Conservation (phyloP, 192 early-diverging fungal species). For the Funneliformis geosporum region DNA sequence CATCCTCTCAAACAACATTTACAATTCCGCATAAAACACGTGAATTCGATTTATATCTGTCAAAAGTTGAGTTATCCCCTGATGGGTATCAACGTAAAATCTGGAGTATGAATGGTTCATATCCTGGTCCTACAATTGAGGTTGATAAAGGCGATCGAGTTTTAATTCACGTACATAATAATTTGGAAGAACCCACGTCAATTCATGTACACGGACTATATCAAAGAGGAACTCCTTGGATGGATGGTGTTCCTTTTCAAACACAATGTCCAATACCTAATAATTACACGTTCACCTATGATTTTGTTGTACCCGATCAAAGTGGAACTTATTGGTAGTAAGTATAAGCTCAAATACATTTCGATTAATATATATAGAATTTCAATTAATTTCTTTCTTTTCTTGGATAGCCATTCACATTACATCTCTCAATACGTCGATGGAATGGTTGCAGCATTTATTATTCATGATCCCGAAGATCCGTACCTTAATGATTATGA, state of each 20-base stretch:
- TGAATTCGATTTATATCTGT: background rate
- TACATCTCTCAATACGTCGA: conserved; percentile 76
- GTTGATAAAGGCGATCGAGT: conserved; percentile 49
- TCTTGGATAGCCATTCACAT: conserved; percentile 62
- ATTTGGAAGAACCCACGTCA: conserved; percentile 38
- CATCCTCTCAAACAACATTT: too few relatives aligned
- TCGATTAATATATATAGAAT: background rate
- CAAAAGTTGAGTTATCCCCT: conserved; percentile 34
- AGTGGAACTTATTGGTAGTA: conserved; percentile 78
- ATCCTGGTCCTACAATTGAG: conserved; percentile 46
- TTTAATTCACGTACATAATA: conserved; percentile 47
- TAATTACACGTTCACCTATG: conserved; percentile 68
- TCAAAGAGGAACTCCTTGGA: conserved; percentile 6
- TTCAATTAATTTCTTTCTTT: background rate
- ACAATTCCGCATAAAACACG: background rate
- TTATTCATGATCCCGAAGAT: conserved; percentile 64
- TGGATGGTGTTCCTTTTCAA: background rate
- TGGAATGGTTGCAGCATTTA: conserved; percentile 70
- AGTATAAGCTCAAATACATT: background rate
- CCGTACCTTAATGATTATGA: conserved; percentile 61
- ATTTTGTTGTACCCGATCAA: conserved; percentile 57
- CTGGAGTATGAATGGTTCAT: conserved; percentile 65
- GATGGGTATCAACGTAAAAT: conserved; percentile 67
- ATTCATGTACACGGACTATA: conserved; percentile 75
- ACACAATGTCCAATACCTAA: conserved; percentile 55